Evolutionary conservation across 345 rosid species (phyloP).

Genomic region (Brassica incana): DNA sequence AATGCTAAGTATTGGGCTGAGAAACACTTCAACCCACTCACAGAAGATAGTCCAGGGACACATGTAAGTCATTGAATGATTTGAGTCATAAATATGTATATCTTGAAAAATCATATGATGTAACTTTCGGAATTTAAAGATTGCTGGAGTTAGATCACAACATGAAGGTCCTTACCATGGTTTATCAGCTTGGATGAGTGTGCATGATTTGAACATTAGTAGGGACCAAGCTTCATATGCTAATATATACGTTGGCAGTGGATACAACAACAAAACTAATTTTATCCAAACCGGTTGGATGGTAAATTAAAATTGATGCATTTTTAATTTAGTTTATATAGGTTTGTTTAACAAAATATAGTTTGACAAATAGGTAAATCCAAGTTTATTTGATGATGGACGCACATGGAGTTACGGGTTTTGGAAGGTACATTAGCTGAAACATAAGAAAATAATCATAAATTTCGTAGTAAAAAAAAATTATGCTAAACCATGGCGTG

Average conservation of each 20-base stretch:
- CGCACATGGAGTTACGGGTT: conserved; percentile 21
- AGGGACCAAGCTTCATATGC: not conserved
- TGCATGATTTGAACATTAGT: not conserved
- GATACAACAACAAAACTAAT: not conserved
- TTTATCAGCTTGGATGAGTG: not conserved
- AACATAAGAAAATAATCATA: too few relatives aligned
- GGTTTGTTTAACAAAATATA: too few relatives aligned
- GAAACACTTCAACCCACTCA: not conserved
- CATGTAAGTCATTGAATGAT: not conserved
- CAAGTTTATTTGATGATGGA: conserved; percentile 9
- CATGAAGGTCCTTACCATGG: not conserved
- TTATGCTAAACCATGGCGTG: too few relatives aligned
- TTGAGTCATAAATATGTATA: not conserved
- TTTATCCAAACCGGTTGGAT: conserved; percentile 21
- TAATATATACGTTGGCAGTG: not conserved
- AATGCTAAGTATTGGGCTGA: not conserved
- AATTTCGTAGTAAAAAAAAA: too few relatives aligned
- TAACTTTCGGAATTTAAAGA: not conserved
- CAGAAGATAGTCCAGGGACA: not conserved
- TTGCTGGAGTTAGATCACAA: conserved; percentile 1
- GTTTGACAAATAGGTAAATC: conserved; percentile 10
- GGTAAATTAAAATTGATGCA: conserved; percentile 1
- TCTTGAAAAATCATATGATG: not conserved
- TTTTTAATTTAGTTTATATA: too few relatives aligned
- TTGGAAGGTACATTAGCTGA: conserved; percentile 20